Evolutionary conservation across 805 yeast species (phyloP), one percentile per base, ranked within the genome.

Genomic region (Tetrapisispora arboricola): DNA sequence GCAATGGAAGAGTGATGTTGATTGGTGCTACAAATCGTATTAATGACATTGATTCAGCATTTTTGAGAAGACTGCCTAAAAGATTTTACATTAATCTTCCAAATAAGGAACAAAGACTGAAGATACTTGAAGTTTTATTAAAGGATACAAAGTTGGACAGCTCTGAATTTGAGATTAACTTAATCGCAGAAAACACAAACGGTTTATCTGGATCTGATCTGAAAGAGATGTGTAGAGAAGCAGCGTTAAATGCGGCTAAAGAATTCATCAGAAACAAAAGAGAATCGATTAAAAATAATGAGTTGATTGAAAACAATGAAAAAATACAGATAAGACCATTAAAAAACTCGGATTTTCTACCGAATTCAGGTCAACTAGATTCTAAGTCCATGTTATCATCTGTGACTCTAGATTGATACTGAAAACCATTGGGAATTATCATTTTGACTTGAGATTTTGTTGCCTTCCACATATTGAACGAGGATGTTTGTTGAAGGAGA

Each of bases 21-120:
- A 72, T 90, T 52, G 98, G 97, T 3, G 97, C 97, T 9, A 90
- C 98, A 0, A 90, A 90, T 59, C 70, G 98, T 48, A 87, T 92
- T 32, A 73, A 75, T 45, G 98, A 90, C 58, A 90, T 90, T 34
- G 98, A 90, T 57, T 73, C 75, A 46, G 98, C 98, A 1, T 85
- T 90, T 55, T 67, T 92, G 64, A 75, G 98, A 63, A 75, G 98
- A 56, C 71, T 90, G 76, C 96, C 97, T 6, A 90, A 90, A 60
- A 71, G 85, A 40, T 88, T 90, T 60, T 76, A 87, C 3, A 78
- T 92, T 17, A 70, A 74, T 1, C 70, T 82, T 50, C 97, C 98
- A 1, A 70, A 72, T 43, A 60, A 70, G 1, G 67, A 60, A 6
- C 94, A 90, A 58, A 69, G 97, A 38, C 61, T 62, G 35, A 73